phyloP scores from a whole-genome alignment of 306 rosid genomes.

The Quillaja saponaria region DNA sequence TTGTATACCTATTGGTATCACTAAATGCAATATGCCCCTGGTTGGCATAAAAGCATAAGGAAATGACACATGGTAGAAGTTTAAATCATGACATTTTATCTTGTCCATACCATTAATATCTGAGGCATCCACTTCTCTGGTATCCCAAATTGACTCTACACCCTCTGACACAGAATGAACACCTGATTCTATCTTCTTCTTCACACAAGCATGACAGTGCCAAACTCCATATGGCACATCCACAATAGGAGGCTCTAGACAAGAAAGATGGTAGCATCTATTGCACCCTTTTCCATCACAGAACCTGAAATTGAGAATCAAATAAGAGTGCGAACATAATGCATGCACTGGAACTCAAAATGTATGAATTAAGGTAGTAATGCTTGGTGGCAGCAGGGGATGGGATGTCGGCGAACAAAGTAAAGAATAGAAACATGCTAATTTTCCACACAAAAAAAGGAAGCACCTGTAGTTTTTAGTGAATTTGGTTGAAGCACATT shows the following conservation, averaged over 20 bases:
- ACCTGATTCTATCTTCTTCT: conserved; percentile 61
- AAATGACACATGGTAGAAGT: conserved; percentile 1
- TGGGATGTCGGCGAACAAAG: no score
- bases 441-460: no score
- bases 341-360: conserved; percentile 24
- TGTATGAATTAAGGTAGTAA: no score
- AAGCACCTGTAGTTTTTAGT: no score
- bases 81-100: not conserved
- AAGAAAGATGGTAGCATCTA: conserved; percentile 61
- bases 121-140: conserved; percentile 40
- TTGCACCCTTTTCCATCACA: conserved; percentile 68
- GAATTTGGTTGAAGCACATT: no score
- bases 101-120: conserved; percentile 49
- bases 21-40: not conserved
- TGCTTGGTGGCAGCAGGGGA: no score
- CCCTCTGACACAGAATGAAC: conserved; percentile 64
- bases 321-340: conserved; percentile 3
- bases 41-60: conserved; percentile 2
- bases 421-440: no score
- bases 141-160: conserved; percentile 56
- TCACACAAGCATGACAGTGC: conserved; percentile 58
- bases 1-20: not conserved
- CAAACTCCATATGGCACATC: conserved; percentile 61
- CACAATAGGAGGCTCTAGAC: conserved; percentile 68
- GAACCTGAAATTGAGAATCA: conserved; percentile 45